Evolutionary conservation across 768 basidiomycete genomes (phyloP), one percentile per base, ranked within the genome.

Genomic region (Lenzites betulinus): DNA sequence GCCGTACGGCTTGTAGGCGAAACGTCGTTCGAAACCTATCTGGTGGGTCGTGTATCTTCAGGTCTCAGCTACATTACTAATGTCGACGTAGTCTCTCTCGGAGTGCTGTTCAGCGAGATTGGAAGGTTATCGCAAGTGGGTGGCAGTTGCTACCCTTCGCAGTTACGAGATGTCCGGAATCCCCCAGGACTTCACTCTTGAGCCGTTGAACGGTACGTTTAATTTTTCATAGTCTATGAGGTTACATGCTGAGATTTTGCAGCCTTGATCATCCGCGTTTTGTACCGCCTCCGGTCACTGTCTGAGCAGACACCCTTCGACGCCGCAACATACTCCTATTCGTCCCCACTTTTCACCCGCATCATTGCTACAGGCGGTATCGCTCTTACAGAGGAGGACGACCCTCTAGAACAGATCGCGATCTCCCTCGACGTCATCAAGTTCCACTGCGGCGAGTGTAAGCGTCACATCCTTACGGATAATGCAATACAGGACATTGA

Each of bases 221-320:
- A 18, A 23, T 55, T 25, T 35, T 22, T 2, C 22, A n/a, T n/a
- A 3, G 11, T n/a, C n/a, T 22, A 7, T 43, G 16, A 22, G 13
- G 28, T 33, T 33, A 39, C 30, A 41, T 28, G 8, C 11, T 49
- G 7, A 36, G 28, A 20, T 8, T 23, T 13, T 20, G 3, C 58
- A 95, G 95, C 79, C 7, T 77, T 98, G 33, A 80, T 95, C 25
- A 77, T 92, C 47, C 90, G 97, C 26, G 87, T 98, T 1, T 78
- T 99, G 1, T 90, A 96, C 71, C 86, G 92, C 20, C 72, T 98
- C 0, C 86, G 91, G 20, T 89, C 83, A 59, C 77, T 95, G 3
- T 87, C 92, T 0, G 92, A 95, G 62, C 88, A 92, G 64, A 75
- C 83, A 0, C 85, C 93, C 0, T 88, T 98, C 51, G 93, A 96